A percentile compares a stretch with the other conserved stretches of the same genome.
These are phyloP conservation scores for Acanthamoeba royreba DNA, from an alignment of 208 protist species.

Conservation along the genomic window DNA sequence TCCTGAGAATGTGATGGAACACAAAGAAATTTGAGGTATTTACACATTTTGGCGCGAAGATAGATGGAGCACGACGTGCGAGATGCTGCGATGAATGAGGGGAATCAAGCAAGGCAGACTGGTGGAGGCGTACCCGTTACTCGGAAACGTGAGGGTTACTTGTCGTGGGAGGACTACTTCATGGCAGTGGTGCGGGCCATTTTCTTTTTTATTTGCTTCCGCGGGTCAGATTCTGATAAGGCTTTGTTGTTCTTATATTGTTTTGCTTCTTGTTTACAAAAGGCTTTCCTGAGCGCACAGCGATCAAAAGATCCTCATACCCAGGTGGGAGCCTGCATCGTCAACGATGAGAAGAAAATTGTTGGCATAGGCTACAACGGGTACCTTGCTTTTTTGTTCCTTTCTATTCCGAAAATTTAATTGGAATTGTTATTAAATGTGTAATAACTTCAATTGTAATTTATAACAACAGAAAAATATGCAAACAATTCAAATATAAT, in stretches of 20 bases:
- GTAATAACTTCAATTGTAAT: not conserved
- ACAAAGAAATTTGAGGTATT: too few relatives aligned
- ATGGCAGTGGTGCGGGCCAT: conserved; percentile 46
- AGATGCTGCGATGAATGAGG: not conserved
- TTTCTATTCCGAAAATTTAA: not conserved
- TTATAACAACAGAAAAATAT: not conserved
- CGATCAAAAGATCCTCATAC: conserved; percentile 80
- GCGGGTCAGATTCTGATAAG: not conserved
- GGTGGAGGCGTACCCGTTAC: not conserved
- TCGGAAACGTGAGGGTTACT: not conserved
- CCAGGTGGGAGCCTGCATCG: conserved; percentile 78
- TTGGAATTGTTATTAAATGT: too few relatives aligned
- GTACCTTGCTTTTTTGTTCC: not conserved
- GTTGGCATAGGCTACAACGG: conserved; percentile 84
- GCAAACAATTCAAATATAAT: too few relatives aligned
- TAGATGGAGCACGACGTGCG: not conserved
- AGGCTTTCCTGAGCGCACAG: conserved; percentile 57
- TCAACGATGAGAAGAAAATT: conserved; percentile 77
- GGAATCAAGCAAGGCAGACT: not conserved
- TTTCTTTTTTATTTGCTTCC: not conserved
- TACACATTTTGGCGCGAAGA: too few relatives aligned
- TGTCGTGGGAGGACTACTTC: conserved; percentile 46
- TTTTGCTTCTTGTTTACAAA: not conserved
- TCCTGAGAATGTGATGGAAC: too few relatives aligned
- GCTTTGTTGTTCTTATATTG: not conserved